Evolutionary conservation across 768 basidiomycete species (phyloP).

Genomic region (Termitomyces sp.): DNA sequence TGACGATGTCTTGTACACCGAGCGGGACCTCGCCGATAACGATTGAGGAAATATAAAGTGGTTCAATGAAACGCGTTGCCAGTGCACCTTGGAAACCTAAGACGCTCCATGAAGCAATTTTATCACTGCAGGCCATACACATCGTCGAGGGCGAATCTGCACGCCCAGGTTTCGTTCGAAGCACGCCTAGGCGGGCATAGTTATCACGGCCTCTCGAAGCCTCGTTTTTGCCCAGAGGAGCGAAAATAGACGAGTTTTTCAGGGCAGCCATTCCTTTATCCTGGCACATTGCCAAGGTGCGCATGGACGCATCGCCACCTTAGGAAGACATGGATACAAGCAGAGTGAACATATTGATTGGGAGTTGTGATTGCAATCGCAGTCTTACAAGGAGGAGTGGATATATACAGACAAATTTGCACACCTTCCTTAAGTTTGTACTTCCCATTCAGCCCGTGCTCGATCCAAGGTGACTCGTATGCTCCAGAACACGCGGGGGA

Average conservation of each 20-base stretch:
- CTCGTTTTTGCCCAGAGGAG: slow-evolving; percentile 25
- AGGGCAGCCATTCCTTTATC: slow-evolving; percentile 65
- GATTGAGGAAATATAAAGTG: slow-evolving; percentile 60
- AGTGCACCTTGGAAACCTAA: slow-evolving; percentile 86
- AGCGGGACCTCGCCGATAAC: slow-evolving; percentile 68
- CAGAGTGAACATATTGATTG: slow-evolving; percentile 4
- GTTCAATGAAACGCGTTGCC: slow-evolving; percentile 44
- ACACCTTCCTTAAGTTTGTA: slow-evolving; percentile 44
- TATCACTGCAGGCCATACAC: slow-evolving; percentile 93
- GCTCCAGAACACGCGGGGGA: slow-evolving; percentile 7
- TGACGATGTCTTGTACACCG: slow-evolving; percentile 32
- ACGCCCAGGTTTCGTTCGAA: slow-evolving; percentile 93
- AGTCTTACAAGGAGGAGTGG: slow-evolving; percentile 42
- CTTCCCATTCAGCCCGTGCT: slow-evolving; percentile 25
- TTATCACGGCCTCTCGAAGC: slow-evolving; percentile 75
- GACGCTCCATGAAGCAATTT: slow-evolving; percentile 83
- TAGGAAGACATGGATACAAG: slow-evolving; percentile 1
- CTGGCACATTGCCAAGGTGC: slow-evolving; percentile 70
- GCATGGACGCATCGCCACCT: slow-evolving; percentile 91
- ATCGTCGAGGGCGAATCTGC: slow-evolving; percentile 80
- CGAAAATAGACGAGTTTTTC: slow-evolving; percentile 44
- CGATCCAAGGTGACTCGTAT: slow-evolving; percentile 48
- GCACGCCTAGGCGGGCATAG: slow-evolving; percentile 65
- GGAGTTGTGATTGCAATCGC: not conserved
- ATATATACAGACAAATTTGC: slow-evolving; percentile 68